Percentiles rank a stretch among this genome's conserved stretches.
Conservation (phyloP, 1,139 yeast species). For the Taphrina flavorubra region DNA sequence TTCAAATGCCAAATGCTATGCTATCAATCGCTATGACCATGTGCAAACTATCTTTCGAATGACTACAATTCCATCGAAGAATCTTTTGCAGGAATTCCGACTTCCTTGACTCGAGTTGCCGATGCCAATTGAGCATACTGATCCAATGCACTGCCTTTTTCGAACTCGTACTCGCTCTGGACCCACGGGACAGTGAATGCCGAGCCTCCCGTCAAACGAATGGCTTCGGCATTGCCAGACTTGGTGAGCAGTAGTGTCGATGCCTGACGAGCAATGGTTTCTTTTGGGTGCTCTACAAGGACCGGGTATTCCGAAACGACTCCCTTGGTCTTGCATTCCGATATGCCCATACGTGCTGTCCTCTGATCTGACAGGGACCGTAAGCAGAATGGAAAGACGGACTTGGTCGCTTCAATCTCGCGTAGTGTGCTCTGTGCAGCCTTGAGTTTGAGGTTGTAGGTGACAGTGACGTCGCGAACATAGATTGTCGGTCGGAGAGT, state of each 20-base stretch:
- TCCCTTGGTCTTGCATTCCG: constrained; percentile 81
- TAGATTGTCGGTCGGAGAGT: constrained; percentile 65
- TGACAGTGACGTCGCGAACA: constrained; percentile 81
- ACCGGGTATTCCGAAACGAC: constrained; percentile 77
- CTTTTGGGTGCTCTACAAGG: constrained; percentile 55
- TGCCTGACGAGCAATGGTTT: constrained; percentile 69
- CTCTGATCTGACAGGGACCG: constrained; percentile 56
- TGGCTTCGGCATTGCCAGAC: constrained; percentile 62
- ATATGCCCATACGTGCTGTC: constrained; percentile 75
- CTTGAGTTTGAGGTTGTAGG: constrained; percentile 75
- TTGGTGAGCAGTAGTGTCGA: constrained; percentile 67
- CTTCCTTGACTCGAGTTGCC: constrained; percentile 23
- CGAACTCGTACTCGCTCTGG: constrained; percentile 65
- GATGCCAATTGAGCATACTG: constrained; percentile 15
- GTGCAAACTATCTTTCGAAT: background rate
- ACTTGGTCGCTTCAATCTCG: constrained; percentile 70
- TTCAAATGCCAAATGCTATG: constrained; percentile 10
- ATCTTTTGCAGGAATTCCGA: constrained; percentile 7
- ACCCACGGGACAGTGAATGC: constrained; percentile 78
- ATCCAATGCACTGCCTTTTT: constrained; percentile 16
- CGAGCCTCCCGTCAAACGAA: constrained; percentile 81
- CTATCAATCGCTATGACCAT: background rate
- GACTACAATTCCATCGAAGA: constrained; percentile 25
- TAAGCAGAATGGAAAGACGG: constrained; percentile 91
- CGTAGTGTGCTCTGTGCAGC: constrained; percentile 74